These are phyloP conservation scores for Sphaerulina vaccinii DNA, from an alignment of 2,329 filamentous ascomycete species.

Conservation along the genomic window DNA sequence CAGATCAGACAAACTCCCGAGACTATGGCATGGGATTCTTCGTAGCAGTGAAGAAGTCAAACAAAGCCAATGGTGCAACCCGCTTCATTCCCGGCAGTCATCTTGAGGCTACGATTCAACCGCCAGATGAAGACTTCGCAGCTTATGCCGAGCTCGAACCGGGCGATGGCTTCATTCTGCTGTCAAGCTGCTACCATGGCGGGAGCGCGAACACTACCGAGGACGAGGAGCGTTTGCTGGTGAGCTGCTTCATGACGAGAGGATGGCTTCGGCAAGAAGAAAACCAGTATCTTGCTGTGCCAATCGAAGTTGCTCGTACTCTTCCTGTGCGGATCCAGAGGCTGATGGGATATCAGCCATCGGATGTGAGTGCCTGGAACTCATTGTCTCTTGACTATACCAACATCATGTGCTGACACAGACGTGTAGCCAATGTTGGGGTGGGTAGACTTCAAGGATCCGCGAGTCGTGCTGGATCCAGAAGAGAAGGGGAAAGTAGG, in stretches of 20 bases:
- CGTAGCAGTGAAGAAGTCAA: slow-evolving; percentile 5
- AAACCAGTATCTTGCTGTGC: not conserved
- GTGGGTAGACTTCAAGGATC: slow-evolving; percentile 9
- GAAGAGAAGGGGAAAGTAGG: not conserved
- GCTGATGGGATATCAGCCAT: slow-evolving; percentile 6
- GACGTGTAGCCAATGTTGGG: slow-evolving; percentile 6
- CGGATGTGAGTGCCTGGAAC: slow-evolving; percentile 1
- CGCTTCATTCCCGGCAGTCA: slow-evolving; percentile 9
- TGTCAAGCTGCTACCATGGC: slow-evolving; percentile 6
- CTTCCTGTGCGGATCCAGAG: slow-evolving; percentile 1
- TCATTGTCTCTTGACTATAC: not conserved
- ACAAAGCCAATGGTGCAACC: slow-evolving; percentile 1
- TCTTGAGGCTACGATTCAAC: slow-evolving; percentile 3
- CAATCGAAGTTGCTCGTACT: not conserved
- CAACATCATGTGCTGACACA: not conserved
- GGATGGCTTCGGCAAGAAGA: not conserved
- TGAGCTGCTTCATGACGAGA: slow-evolving; percentile 6
- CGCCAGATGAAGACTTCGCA: slow-evolving; percentile 7
- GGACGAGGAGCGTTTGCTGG: slow-evolving; percentile 2
- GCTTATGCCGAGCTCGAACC: slow-evolving; percentile 6
- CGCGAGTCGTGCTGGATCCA: slow-evolving; percentile 3
- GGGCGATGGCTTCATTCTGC: slow-evolving; percentile 7
- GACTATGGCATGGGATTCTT: slow-evolving; percentile 8
- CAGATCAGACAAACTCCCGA: slow-evolving; percentile 2
- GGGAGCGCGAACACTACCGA: not conserved